Evolutionary conservation across 345 rosid genomes (phyloP), one percentile per base, ranked within the genome.

Genomic region (Draba incana): DNA sequence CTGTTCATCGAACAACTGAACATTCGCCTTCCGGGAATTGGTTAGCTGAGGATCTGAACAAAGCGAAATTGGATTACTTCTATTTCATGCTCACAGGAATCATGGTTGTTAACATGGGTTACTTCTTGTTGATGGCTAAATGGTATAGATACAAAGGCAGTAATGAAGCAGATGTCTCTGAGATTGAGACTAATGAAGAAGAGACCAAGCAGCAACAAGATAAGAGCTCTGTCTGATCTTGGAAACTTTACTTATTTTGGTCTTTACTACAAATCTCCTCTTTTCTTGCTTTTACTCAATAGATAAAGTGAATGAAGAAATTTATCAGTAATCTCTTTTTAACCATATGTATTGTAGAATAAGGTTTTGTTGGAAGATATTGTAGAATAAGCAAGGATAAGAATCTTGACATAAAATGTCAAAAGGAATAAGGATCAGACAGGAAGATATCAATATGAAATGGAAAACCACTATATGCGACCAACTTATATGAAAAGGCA

Each of bases 41-140:
- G 80, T 66, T 77, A 61, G 67, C 69, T 28, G 80, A 77, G 50
- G 80, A 77, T 71, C 71, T 82, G 44, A 82, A 80, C 69, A 72
- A 77, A 69, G 85, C 70, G 10, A 80, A 53, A 69, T 27, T 82
- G 69, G 80, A 82, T 60, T 74, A 82, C 66, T 82, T 66, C 62
- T 79, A 82, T 52, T 81, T 62, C 79, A 61, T 78, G 75, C 69
- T 81, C 57, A 72, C 78, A 23, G 79, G 66, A 5, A 7, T 81
- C 45, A 49, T 62, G 73, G 16, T 71, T 2, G 42, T 78, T 10
- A 75, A 81, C 72, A 57, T 81, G 65, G 61, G 6, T 14, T 81
- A 68, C 67, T 78, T 78, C 70, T 66, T 81, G 54, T 25, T 71
- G 47, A 45, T 74, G 67, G 63, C 82, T 24, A 81, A 44, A 47